Evolutionary conservation across 1,139 yeast species (phyloP).

Genomic region (Scheffersomyces illinoinensis): DNA sequence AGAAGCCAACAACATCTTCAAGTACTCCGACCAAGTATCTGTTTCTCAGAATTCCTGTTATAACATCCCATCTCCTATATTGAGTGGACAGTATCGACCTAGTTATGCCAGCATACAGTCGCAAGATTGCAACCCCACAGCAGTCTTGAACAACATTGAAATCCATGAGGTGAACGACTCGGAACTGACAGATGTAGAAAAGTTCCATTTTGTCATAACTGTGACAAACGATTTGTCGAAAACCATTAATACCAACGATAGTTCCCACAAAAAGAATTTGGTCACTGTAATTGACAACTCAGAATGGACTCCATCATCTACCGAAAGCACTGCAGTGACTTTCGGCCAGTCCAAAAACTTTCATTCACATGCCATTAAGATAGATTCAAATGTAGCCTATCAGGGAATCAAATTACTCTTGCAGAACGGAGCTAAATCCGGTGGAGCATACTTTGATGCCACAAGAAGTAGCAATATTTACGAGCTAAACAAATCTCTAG

Average conservation of each 20-base stretch:
- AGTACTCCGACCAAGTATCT: slow-evolving; percentile 11
- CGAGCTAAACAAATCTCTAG: slow-evolving; percentile 34
- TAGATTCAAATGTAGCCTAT: slow-evolving; percentile 31
- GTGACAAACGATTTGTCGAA: slow-evolving; percentile 29
- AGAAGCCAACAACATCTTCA: slow-evolving; percentile 19
- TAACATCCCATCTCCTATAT: slow-evolving; percentile 36
- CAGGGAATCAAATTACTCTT: slow-evolving; percentile 35
- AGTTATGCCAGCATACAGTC: slow-evolving; percentile 13
- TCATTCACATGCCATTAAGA: slow-evolving; percentile 33
- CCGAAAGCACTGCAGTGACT: slow-evolving; percentile 31
- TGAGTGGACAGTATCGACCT: slow-evolving; percentile 30
- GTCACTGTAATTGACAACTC: slow-evolving; percentile 42
- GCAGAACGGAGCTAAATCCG: slow-evolving; percentile 32
- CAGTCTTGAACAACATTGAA: slow-evolving; percentile 22
- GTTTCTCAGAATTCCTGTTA: slow-evolving; percentile 7
- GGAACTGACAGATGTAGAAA: slow-evolving; percentile 3
- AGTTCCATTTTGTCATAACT: slow-evolving; percentile 32
- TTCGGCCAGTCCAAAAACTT: slow-evolving; percentile 12
- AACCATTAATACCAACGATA: slow-evolving; percentile 15
- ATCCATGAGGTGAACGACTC: slow-evolving; percentile 30
- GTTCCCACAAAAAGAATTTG: slow-evolving; percentile 24
- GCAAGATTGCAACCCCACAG: slow-evolving; percentile 1
- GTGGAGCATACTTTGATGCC: slow-evolving; percentile 29
- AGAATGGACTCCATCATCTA: slow-evolving; percentile 39
- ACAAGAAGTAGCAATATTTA: slow-evolving; percentile 37